Conservation (phyloP, 192 early-diverging fungal genomes). For the Cladochytrium replicatum region DNA sequence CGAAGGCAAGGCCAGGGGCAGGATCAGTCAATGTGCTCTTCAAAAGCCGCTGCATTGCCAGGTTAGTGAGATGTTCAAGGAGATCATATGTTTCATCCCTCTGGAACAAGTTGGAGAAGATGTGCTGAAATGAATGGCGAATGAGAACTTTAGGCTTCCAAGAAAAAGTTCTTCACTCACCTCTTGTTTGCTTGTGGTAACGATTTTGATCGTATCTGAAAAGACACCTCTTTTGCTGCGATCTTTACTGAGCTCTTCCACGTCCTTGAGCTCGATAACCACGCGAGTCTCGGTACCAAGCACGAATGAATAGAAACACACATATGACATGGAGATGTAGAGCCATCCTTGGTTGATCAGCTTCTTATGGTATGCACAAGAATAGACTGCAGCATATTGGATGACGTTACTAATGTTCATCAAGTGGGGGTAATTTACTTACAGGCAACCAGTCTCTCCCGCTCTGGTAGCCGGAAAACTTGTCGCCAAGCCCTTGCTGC, state of each 20-base stretch:
- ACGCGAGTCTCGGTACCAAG: conserved; percentile 89
- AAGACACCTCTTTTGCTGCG: conserved; percentile 85
- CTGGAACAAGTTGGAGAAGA: conserved; percentile 91
- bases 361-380: conserved; percentile 72
- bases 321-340: conserved; percentile 85
- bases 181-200: conserved; percentile 70
- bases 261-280: conserved; percentile 82
- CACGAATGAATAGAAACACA: conserved; percentile 93
- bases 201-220: conserved; percentile 76
- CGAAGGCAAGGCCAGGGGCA: conserved; percentile 40
- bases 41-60: conserved; percentile 80
- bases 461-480: conserved; percentile 67
- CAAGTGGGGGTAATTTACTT: conserved; percentile 13
- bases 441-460: conserved; percentile 88
- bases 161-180: conserved; percentile 27
- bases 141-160: conserved; percentile 3
- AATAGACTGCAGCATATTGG: conserved; percentile 54
- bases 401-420: background rate
- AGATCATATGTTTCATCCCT: conserved; percentile 95
- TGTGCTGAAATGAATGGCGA: conserved; percentile 38
- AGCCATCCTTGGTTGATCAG: conserved; percentile 95
- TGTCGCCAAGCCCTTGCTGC: conserved; percentile 83
- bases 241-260: conserved; percentile 79
- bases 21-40: conserved; percentile 68
- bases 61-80: conserved; percentile 77